Percentiles rank a stretch among this genome's conserved stretches.
These are phyloP conservation scores for Tetrahymena thermophila DNA, from an alignment of 73 alveolate species.

Conservation along the genomic window DNA sequence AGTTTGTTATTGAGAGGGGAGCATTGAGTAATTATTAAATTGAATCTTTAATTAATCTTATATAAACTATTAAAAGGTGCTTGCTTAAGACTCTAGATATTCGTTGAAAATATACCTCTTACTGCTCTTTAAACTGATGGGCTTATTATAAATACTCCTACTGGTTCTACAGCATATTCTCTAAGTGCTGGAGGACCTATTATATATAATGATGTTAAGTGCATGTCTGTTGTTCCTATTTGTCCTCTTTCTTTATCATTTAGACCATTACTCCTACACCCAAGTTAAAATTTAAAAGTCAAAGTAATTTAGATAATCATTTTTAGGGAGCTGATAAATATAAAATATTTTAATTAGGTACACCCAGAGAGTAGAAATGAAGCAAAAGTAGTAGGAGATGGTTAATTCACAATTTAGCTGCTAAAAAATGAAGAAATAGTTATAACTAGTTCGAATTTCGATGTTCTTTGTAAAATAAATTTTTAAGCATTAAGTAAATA, in stretches of 20 bases:
- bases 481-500: neutral
- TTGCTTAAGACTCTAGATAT: slow-evolving; percentile 19
- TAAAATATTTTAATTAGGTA: neutral
- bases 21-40: neutral
- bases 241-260: slow-evolving; percentile 97
- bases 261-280: slow-evolving; percentile 97
- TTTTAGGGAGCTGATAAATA: neutral
- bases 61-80: neutral
- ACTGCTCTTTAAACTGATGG: slow-evolving; percentile 55
- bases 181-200: slow-evolving; percentile 99
- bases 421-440: neutral
- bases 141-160: slow-evolving; percentile 91
- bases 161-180: slow-evolving; percentile 99
- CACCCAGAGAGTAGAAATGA: neutral
- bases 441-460: neutral
- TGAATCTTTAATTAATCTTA: too few relatives aligned
- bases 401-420: neutral
- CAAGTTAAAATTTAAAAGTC: slow-evolving; percentile 55
- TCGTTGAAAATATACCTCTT: slow-evolving; percentile 11
- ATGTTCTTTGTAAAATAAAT: neutral
- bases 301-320: slow-evolving; percentile 19
- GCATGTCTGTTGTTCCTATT: slow-evolving; percentile 82
- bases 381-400: neutral
- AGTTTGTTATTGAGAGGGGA: slow-evolving; percentile 43
- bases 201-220: slow-evolving; percentile 65